Evolutionary conservation across 2,329 filamentous ascomycete genomes (phyloP).

Genomic region (Aspergillus glaucus): DNA sequence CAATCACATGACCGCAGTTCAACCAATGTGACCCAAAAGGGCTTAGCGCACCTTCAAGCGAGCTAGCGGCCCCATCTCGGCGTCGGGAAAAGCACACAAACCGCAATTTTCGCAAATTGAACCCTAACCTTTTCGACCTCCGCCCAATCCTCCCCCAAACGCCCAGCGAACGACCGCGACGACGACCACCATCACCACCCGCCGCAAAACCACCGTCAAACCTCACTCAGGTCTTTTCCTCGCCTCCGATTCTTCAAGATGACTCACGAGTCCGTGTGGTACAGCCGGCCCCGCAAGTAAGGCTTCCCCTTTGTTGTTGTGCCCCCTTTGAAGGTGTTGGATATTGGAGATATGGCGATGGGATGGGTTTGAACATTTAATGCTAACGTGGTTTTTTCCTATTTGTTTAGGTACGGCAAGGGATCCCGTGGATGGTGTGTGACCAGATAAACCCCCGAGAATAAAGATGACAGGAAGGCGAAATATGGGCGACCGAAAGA

Average conservation of each 20-base stretch:
- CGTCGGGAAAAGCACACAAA: conserved; percentile 24
- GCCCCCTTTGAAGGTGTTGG: conserved; percentile 7
- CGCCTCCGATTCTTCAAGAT: conserved; percentile 51
- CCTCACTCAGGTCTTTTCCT: conserved; percentile 17
- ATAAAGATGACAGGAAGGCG: conserved; percentile 4
- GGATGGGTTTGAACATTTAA: conserved; percentile 1
- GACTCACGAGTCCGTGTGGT: conserved; percentile 97
- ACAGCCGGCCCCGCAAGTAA: conserved; percentile 92
- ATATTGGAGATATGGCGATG: not conserved
- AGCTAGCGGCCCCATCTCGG: conserved; percentile 23
- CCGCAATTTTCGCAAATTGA: conserved; percentile 11
- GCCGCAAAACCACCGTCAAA: conserved; percentile 28
- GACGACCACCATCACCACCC: conserved; percentile 14
- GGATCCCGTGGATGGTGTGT: conserved; percentile 88
- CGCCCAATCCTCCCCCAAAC: conserved; percentile 11
- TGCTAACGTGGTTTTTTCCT: conserved; percentile 12
- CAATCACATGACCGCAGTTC: conserved; percentile 8
- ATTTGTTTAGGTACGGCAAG: conserved; percentile 62
- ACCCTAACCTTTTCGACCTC: conserved; percentile 15
- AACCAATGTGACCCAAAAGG: conserved; percentile 7
- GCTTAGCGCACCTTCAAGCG: conserved; percentile 25
- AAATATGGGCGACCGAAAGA: conserved; percentile 7
- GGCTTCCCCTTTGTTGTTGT: conserved; percentile 8
- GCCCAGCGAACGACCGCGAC: conserved; percentile 24
- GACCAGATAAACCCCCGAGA: conserved; percentile 6